Base-by-base conservation (phyloP, 805 yeast species). In the Huiozyma naganishii region DNA sequence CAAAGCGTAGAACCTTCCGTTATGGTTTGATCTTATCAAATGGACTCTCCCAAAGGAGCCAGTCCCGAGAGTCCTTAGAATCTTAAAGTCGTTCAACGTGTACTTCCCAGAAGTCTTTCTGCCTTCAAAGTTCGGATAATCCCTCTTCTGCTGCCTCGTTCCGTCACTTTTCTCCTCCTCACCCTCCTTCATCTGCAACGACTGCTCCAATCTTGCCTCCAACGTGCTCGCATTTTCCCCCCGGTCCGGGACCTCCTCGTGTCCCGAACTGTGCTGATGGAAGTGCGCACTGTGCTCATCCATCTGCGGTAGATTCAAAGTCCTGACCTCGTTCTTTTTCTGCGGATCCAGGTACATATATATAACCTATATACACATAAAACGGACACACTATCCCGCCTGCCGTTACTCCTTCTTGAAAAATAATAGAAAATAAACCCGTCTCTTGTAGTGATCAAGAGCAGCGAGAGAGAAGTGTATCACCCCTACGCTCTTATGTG, bases 41-140 rank as follows among this genome's bases (percentile, higher is more conserved):
- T 89, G 97, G 38, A 89, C 97, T 48, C 97, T 73, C 27, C 97
- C 97, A 68, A 89, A 89, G 2, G 96, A 88, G 1, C 97, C 97
- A 0, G 97, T 89, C 3, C 97, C 97, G 45, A 89, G 69, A 6
- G 97, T 89, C 52, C 95, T 73, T 71, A 83, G 72, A 46, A 88
- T 80, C 52, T 79, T 82, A 59, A 89, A 89, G 67, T 89, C 97
- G 27, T 71, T 64, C 12, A 89, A 66, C 9, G 84, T 74, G 62
- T 89, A 89, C 59, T 87, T 88, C n/a, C 95, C 96, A 33, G 61
- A 51, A 7, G 64, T 59, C 10, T 42, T 38, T 36, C 50, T 52
- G 27, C 54, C 55, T 23, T 46, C 47, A 12, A 41, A 13, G 28
- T 41, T 41, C 37, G 32, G 39, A 13, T 30, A 29, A 13, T 17